phyloP scores from a whole-genome alignment of 129 eudicot species.

The carrot (Daucus carota) region DNA sequence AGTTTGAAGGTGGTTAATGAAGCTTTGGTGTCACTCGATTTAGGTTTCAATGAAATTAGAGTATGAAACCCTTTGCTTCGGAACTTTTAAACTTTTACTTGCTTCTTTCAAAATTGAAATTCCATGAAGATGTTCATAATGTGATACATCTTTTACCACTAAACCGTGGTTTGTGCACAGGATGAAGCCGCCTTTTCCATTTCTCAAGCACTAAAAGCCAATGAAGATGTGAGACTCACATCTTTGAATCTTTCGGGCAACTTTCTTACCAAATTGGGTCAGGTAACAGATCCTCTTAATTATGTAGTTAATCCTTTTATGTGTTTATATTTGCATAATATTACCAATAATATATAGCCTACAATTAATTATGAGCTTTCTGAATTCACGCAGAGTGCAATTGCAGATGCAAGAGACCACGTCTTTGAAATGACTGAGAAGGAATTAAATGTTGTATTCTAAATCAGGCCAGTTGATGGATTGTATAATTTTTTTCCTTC shows the following conservation, averaged over 20 bases:
- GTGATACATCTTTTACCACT: background rate
- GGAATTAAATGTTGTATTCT: constrained; percentile 62
- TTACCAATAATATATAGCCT: background rate
- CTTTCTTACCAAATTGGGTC: constrained; percentile 84
- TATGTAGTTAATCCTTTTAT: background rate
- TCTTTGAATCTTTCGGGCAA: constrained; percentile 73
- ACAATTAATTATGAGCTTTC: constrained; percentile 3
- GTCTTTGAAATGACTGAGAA: constrained; percentile 90
- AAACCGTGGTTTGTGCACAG: constrained; percentile 29
- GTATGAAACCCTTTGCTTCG: constrained; percentile 29
- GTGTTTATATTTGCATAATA: background rate
- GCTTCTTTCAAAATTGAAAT: background rate
- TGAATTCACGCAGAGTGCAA: constrained; percentile 60
- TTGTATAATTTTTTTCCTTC: background rate
- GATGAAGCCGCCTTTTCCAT: constrained; percentile 96
- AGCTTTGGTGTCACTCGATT: constrained; percentile 68
- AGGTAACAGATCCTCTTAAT: constrained; percentile 33
- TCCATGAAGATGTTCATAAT: background rate
- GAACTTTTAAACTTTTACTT: background rate
- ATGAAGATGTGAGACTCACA: constrained; percentile 82
- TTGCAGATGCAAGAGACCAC: constrained; percentile 86
- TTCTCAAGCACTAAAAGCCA: constrained; percentile 91
- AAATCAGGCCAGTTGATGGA: constrained; percentile 13
- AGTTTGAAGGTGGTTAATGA: constrained; percentile 95
- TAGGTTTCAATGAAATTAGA: constrained; percentile 91